These are phyloP conservation scores for Calocybe cyanea DNA, from an alignment of 768 basidiomycete genomes.

Conservation along the genomic window DNA sequence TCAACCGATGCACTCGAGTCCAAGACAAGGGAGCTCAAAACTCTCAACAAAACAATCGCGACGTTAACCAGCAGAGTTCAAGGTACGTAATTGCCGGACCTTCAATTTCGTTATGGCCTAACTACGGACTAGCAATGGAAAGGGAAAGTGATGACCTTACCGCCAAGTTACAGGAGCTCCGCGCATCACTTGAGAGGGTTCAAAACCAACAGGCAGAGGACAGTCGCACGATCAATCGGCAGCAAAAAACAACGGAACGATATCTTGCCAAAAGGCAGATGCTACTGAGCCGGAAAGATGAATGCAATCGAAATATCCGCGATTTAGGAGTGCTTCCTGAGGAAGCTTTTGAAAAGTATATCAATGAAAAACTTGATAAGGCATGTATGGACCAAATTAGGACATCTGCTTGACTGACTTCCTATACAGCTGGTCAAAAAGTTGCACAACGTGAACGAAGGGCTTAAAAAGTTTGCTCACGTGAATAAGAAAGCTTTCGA, in stretches of 20 bases:
- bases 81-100: conserved; percentile 32
- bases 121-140: conserved; percentile 53
- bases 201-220: conserved; percentile 87
- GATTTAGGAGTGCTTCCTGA: conserved; percentile 96
- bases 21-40: conserved; percentile 63
- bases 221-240: conserved; percentile 77
- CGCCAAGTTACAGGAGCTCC: conserved; percentile 63
- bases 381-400: conserved; percentile 38
- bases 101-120: background rate
- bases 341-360: conserved; percentile 96
- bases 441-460: conserved; percentile 89
- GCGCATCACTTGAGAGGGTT: conserved; percentile 61
- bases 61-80: conserved; percentile 59
- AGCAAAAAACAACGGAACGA: conserved; percentile 94
- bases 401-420: background rate
- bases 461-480: conserved; percentile 93
- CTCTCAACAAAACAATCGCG: conserved; percentile 64
- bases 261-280: conserved; percentile 92
- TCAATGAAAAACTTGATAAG: conserved; percentile 80
- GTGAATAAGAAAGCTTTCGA: conserved; percentile 99
- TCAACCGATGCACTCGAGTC: conserved; percentile 67
- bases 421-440: conserved; percentile 80
- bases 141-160: conserved; percentile 64
- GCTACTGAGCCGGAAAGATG: conserved; percentile 79
- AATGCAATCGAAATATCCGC: conserved; percentile 92